Conservation (phyloP, 495 filamentous ascomycete genomes). For the Penicillium antarcticum region DNA sequence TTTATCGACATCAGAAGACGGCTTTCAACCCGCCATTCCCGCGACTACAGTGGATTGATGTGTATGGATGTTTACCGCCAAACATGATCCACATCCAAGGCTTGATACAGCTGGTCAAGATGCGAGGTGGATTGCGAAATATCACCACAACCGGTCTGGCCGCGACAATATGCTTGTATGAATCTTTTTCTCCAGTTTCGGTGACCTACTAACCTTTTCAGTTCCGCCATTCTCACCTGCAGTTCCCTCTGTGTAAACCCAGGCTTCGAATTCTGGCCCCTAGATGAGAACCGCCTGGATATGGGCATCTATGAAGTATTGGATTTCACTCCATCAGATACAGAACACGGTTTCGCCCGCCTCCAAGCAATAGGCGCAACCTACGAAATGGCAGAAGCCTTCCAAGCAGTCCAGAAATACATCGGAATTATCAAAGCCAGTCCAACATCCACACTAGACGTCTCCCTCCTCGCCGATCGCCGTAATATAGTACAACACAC, state of each 20-base stretch:
- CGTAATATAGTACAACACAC: conserved; percentile 36
- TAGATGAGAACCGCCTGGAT: conserved; percentile 18
- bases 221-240: conserved; percentile 36
- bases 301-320: conserved; percentile 26
- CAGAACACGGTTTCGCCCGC: conserved; percentile 25
- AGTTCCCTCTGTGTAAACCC: conserved; percentile 26
- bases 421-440: conserved; percentile 23
- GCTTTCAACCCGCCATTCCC: conserved; percentile 39
- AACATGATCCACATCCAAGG: conserved; percentile 38
- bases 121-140: conserved; percentile 35
- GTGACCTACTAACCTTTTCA: conserved; percentile 9
- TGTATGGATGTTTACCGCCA: conserved; percentile 37
- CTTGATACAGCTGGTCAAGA: conserved; percentile 30
- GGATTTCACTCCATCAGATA: conserved; percentile 18
- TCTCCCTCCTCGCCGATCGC: conserved; percentile 32
- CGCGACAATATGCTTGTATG: conserved; percentile 37
- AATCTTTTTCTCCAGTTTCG: background rate
- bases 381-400: conserved; percentile 25
- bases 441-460: conserved; percentile 12
- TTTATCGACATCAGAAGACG: conserved; percentile 11
- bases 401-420: conserved; percentile 30
- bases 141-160: conserved; percentile 30
- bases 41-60: conserved; percentile 40
- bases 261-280: conserved; percentile 33
- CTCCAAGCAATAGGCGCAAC: conserved; percentile 31